Evolutionary conservation across 805 yeast species (phyloP), one percentile per base, ranked within the genome.

Genomic region (Monosporozyma solicola): DNA sequence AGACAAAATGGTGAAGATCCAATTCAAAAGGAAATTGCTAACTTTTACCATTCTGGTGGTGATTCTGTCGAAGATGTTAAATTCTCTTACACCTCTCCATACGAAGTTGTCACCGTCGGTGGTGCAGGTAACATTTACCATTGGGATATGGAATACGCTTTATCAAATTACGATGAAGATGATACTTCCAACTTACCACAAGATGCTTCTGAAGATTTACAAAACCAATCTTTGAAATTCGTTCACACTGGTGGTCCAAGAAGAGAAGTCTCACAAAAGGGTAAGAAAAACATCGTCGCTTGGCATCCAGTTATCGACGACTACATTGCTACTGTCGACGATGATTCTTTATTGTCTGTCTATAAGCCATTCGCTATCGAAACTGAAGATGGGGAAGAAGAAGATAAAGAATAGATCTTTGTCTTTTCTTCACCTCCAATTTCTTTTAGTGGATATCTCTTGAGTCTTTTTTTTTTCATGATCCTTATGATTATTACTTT

Each of bases 141-240:
- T 27, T 67, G 71, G 71, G 67, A 66, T 52, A 51, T 65, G 39
- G 76, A 72, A 55, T 71, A 59, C 37, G 67, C 64, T 47, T 68
- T 67, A 29, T 74, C 75, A 31, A 78, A 72, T 31, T 76, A 74
- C 32, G 76, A 69, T 9, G 79, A 73, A 16, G 75, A 71, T 15
- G 73, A 66, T 27, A 39, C 43, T 20, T 20, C 25, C 20, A 39
- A 39, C 15, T 13, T 35, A 16, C 85, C 80, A 55, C 39, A 35
- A 35, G 39, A 35, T 35, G 56, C 56, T 2, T 58, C 60, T 43
- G 65, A 61, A 52, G 58, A 61, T 39, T 50, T 62, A 44, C 67
- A 65, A 52, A 59, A 60, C 9, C 66, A 61, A 47, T 65, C 66
- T 47, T 51, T 66, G 50, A 64, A 60, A 44, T 66, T 65, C 50